These are phyloP conservation scores for Logfia minima DNA, from an alignment of 129 eudicot species.

Conservation along the genomic window DNA sequence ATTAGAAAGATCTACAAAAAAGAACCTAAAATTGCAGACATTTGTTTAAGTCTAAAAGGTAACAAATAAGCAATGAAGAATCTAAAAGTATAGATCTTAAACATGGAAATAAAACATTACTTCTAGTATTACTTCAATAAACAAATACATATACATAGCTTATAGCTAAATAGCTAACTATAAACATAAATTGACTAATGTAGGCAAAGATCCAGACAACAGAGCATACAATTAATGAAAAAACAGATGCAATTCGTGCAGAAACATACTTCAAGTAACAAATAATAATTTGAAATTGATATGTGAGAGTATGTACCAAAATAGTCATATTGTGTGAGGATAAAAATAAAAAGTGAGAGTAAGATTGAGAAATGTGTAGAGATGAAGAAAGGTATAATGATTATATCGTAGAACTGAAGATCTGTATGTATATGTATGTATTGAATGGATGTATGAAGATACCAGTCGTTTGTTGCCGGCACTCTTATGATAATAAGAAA, in stretches of 20 bases:
- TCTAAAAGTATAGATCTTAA: background rate
- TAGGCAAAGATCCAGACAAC: conserved; percentile 28
- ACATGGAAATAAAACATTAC: background rate
- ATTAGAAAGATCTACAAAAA: conserved; percentile 26
- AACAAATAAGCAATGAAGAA: conserved; percentile 3
- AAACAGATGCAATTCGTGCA: background rate
- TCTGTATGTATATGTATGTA: conserved; percentile 16
- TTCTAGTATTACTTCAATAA: background rate
- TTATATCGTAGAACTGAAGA: conserved; percentile 29
- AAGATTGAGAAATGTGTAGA: conserved; percentile 21
- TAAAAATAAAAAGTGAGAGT: conserved; percentile 2
- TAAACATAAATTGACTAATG: conserved; percentile 12
- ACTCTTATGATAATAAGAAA: conserved; percentile 16
- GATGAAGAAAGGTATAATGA: conserved; percentile 23
- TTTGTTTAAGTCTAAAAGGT: background rate
- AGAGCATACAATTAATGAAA: background rate
- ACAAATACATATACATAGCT: background rate
- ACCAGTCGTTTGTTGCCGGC: conserved; percentile 39
- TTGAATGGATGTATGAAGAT: background rate
- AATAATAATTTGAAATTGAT: background rate
- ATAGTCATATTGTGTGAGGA: background rate
- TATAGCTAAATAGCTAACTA: background rate
- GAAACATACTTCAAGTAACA: background rate
- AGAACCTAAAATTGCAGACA: background rate
- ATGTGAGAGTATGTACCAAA: background rate